Percentiles rank a stretch among this genome's conserved stretches.
phyloP scores from a whole-genome alignment of 345 rosid species.

The Ceriops zippeliana region DNA sequence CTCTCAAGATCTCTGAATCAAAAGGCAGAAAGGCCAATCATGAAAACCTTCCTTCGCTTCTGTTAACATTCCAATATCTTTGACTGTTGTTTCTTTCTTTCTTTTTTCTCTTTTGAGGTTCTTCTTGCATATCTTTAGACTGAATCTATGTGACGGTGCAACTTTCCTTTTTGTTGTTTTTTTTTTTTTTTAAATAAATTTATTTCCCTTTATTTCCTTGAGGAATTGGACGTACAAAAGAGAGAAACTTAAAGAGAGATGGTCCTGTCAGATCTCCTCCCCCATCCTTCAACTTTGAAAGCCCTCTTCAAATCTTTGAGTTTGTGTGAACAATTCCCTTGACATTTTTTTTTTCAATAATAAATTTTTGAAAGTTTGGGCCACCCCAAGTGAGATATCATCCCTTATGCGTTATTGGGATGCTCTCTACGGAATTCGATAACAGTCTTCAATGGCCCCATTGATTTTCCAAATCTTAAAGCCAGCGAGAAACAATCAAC shows the following conservation, averaged over 20 bases:
- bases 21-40: slow-evolving; percentile 10
- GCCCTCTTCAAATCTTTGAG: neutral
- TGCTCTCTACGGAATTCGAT: neutral
- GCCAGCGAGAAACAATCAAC: neutral
- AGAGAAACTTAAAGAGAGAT: slow-evolving; percentile 9
- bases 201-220: slow-evolving; percentile 17
- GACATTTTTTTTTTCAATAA: too few species aligned
- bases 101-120: slow-evolving; percentile 20
- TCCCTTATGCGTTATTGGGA: neutral
- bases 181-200: neutral
- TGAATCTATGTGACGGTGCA: slow-evolving; percentile 32
- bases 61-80: slow-evolving; percentile 15
- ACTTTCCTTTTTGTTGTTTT: neutral
- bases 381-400: neutral
- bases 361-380: neutral
- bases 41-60: neutral
- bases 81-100: slow-evolving; percentile 23
- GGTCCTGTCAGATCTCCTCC: slow-evolving; percentile 1
- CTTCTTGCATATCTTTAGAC: slow-evolving; percentile 21
- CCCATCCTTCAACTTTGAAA: slow-evolving; percentile 2
- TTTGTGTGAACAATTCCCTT: neutral
- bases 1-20: slow-evolving; percentile 35
- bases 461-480: slow-evolving; percentile 2
- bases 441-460: neutral
- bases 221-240: slow-evolving; percentile 39